Base-by-base conservation (phyloP, 345 rosid genomes). In the Hibiscus trionum region DNA sequence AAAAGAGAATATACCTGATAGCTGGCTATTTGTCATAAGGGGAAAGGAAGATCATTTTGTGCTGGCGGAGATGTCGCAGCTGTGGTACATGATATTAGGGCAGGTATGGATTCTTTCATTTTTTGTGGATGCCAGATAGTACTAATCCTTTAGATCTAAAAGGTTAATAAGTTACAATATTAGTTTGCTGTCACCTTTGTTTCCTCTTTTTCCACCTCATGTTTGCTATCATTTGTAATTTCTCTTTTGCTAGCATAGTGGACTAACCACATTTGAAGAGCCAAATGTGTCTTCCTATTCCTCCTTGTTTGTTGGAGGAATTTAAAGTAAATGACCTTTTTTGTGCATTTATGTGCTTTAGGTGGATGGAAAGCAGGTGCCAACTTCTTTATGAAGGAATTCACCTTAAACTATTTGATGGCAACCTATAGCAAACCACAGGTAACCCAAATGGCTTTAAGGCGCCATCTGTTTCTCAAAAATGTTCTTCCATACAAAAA, bases 11-110 rank as follows among this genome's bases (percentile, higher is more conserved):
- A 8, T 10, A 56, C 53, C 7, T 73, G 19, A 53, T 56, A 11
- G 27, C 42, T 70, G 46, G 5, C 47, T 9, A 16, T 65, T 49
- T 71, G 31, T 69, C 47, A 75, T 11, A 37, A 90, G 96, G 93
- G 93, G 11, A 84, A 78, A 49, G 96, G 97, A 69, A 85, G 90
- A 82, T 88, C 96, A 16, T 91, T 93, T 65, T 91, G 85, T 76
- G 91, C 91, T 5, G 95, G 96, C 42, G 97, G 97, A 35, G 98
- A 93, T 80, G 92, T 88, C 67, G 80, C 87, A 37, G 78, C 87
- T 61, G 85, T 91, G 49, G 86, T 76, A 73, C 82, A 50, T 74
- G 83, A 81, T 69, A 81, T 88, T 19, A 50, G 44, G 33, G 49
- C 76, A 66, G 87, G 93, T 88, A 64, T 72, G 6, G 29, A n/a